A percentile compares a stretch with the other conserved stretches of the same genome.
These are phyloP conservation scores for Dichotomopilus funicola DNA, from an alignment of 2,329 filamentous ascomycete species.

Conservation along the genomic window DNA sequence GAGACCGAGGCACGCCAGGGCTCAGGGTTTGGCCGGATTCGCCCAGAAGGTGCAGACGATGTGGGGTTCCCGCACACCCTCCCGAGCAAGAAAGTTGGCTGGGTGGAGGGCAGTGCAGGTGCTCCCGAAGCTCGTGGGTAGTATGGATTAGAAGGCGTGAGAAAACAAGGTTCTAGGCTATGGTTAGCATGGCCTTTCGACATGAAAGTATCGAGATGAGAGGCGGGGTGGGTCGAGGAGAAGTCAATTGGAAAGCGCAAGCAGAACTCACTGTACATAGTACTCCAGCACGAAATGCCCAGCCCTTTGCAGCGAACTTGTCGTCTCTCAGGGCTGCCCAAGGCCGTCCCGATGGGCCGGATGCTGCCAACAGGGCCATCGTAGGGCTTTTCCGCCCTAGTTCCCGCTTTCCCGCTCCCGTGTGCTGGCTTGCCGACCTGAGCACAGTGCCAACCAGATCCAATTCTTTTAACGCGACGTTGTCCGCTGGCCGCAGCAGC, in stretches of 20 bases:
- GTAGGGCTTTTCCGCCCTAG: slow-evolving; percentile 9
- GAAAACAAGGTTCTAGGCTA: neutral
- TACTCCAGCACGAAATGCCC: neutral
- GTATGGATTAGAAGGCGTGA: neutral
- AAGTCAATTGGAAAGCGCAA: no score
- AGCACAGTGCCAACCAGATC: neutral
- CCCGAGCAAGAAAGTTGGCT: neutral
- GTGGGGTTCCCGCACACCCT: slow-evolving; percentile 5
- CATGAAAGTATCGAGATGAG: no score
- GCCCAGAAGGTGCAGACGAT: neutral
- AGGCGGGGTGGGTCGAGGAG: no score
- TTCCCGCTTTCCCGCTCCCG: slow-evolving; percentile 17
- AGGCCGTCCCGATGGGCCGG: slow-evolving; percentile 11
- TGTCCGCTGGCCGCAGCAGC: neutral
- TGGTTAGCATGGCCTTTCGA: no score
- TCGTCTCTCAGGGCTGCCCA: no score
- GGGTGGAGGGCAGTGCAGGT: neutral
- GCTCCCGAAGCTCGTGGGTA: neutral
- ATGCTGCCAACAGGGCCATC: slow-evolving; percentile 5
- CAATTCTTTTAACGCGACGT: neutral
- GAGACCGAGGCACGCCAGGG: slow-evolving; percentile 1
- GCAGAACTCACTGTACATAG: no score
- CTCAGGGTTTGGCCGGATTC: slow-evolving; percentile 10
- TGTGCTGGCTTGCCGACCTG: slow-evolving; percentile 1
- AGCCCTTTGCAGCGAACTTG: neutral